A percentile compares a stretch with the other conserved stretches of the same genome.
phyloP scores from a whole-genome alignment of 2,329 filamentous ascomycete species.

The Cladophialophora immunda region DNA sequence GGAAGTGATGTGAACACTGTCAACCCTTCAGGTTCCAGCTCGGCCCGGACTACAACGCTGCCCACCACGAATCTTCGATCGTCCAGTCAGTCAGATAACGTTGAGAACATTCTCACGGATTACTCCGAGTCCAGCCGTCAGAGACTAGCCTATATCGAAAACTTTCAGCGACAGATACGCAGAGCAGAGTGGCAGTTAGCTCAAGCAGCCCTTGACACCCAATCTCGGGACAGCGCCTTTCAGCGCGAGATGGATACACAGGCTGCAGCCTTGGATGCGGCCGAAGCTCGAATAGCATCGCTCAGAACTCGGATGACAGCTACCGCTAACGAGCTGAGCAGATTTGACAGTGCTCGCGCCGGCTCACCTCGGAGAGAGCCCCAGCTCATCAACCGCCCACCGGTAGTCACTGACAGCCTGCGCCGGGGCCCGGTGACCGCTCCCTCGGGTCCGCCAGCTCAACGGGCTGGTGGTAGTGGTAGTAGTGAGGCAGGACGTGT shows the following conservation, averaged over 20 bases:
- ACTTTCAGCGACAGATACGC: slow-evolving; percentile 38
- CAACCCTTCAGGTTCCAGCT: slow-evolving; percentile 19
- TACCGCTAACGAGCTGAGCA: neutral
- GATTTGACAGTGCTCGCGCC: neutral
- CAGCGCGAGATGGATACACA: slow-evolving; percentile 6
- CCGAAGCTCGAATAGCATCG: slow-evolving; percentile 2
- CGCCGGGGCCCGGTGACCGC: neutral
- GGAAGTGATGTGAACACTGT: neutral
- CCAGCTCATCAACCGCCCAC: slow-evolving; percentile 7
- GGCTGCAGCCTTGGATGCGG: neutral
- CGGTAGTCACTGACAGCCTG: neutral
- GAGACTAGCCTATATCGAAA: slow-evolving; percentile 33
- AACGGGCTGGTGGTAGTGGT: neutral
- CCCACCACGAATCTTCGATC: slow-evolving; percentile 33
- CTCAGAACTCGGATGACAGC: neutral
- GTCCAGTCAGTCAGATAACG: slow-evolving; percentile 10
- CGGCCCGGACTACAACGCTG: slow-evolving; percentile 34
- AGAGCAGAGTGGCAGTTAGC: slow-evolving; percentile 39
- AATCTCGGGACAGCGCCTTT: slow-evolving; percentile 30
- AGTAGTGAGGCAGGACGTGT: neutral
- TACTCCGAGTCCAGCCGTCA: slow-evolving; percentile 29
- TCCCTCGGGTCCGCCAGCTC: neutral
- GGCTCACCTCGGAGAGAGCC: neutral
- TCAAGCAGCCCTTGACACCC: slow-evolving; percentile 33
- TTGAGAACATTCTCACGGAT: slow-evolving; percentile 28